A percentile compares a stretch with the other conserved stretches of the same genome.
These are phyloP conservation scores for Hyphodiscus hymeniophilus DNA, from an alignment of 495 filamentous ascomycete species.

Conservation along the genomic window DNA sequence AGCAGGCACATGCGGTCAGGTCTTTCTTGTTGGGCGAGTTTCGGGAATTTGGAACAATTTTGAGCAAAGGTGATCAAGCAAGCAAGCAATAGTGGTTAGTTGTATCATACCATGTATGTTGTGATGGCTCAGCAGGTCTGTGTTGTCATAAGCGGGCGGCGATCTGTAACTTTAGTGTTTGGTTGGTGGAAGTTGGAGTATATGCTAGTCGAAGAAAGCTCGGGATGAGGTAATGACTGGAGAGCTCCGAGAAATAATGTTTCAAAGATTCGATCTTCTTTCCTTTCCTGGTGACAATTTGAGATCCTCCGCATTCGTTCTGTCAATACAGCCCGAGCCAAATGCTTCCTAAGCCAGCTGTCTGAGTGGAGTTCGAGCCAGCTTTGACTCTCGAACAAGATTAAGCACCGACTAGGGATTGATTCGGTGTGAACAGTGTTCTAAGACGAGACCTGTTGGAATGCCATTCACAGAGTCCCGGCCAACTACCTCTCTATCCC, in stretches of 20 bases:
- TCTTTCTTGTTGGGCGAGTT: background rate
- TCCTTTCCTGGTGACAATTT: background rate
- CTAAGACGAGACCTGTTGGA: no score
- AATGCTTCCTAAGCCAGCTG: no score
- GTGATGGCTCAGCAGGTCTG: conserved; percentile 5
- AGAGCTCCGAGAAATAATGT: background rate
- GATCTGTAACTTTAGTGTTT: background rate
- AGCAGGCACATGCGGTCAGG: background rate
- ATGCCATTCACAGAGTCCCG: no score
- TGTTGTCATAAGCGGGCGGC: background rate
- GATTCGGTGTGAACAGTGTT: no score
- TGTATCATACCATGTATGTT: background rate
- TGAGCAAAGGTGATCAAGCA: background rate
- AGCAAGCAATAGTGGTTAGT: no score
- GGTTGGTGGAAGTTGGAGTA: background rate
- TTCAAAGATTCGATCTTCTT: background rate
- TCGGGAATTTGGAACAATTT: no score
- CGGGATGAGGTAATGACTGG: background rate
- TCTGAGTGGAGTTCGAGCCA: no score
- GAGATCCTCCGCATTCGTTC: no score
- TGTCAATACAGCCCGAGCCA: no score
- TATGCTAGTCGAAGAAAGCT: background rate
- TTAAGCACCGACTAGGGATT: no score
- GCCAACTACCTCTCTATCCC: no score
- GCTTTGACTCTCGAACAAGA: no score